Percentiles rank a stretch among this genome's conserved stretches.
Conservation (phyloP, 2,329 filamentous ascomycete species). For the Aspergillus hortae region DNA sequence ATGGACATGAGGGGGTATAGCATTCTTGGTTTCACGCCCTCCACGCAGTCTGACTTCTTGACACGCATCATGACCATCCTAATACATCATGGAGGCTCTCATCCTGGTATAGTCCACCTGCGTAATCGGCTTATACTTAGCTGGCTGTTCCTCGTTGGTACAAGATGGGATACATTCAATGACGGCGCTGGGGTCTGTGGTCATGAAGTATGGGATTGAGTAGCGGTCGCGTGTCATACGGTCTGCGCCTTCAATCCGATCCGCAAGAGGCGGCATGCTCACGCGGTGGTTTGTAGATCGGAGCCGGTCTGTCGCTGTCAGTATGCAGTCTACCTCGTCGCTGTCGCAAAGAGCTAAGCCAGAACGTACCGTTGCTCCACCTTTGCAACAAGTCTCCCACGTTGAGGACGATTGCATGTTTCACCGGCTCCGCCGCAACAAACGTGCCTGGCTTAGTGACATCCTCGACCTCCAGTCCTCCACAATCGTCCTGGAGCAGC, state of each 20-base stretch:
- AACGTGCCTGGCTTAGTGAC: conserved; percentile 37
- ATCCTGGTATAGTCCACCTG: conserved; percentile 36
- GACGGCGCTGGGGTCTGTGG: conserved; percentile 47
- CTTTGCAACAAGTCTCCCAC: conserved; percentile 50
- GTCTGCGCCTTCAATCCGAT: conserved; percentile 36
- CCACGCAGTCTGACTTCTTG: neutral
- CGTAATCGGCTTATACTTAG: conserved; percentile 52
- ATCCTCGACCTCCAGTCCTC: conserved; percentile 51
- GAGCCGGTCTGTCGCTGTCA: conserved; percentile 39
- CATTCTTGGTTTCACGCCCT: too few species aligned
- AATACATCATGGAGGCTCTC: conserved; percentile 27
- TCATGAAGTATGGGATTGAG: conserved; percentile 60
- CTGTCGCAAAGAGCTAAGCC: neutral
- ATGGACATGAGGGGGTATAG: too few species aligned
- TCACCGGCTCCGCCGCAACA: conserved; percentile 37
- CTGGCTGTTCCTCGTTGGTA: conserved; percentile 38
- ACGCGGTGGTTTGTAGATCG: conserved; percentile 55
- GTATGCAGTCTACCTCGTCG: neutral
- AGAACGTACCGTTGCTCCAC: conserved; percentile 46
- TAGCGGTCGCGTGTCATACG: conserved; percentile 51
- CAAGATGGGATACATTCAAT: conserved; percentile 54
- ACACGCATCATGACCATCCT: neutral
- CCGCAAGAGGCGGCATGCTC: conserved; percentile 40
- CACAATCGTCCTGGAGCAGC: conserved; percentile 53
- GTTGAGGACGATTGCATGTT: conserved; percentile 47